phyloP scores from a whole-genome alignment of 75 land plant species.

The Cryptomeria japonica region DNA sequence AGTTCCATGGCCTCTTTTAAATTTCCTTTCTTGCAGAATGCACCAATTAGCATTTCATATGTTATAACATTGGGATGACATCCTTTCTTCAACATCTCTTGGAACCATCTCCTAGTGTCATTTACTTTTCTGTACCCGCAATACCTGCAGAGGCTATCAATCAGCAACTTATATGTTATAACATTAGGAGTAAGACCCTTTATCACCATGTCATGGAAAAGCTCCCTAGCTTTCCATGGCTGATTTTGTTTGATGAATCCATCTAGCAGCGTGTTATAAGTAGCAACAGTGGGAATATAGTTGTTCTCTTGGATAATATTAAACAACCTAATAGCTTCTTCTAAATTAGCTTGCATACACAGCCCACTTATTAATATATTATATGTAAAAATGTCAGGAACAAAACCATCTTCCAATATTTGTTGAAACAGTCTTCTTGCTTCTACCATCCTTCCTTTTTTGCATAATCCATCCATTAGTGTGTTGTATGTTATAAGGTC shows the following conservation, averaged over 20 bases:
- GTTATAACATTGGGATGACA: neutral
- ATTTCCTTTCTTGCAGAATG: constrained; percentile 3
- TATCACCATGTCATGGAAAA: neutral
- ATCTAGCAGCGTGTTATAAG: constrained; percentile 22
- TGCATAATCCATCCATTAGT: constrained; percentile 35
- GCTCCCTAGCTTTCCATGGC: neutral
- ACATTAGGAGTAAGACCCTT: neutral
- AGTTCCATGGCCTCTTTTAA: neutral
- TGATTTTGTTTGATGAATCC: constrained; percentile 22
- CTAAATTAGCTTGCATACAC: neutral
- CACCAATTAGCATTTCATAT: neutral
- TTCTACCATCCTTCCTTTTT: constrained; percentile 16
- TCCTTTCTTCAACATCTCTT: constrained; percentile 2
- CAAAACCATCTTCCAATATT: constrained; percentile 43
- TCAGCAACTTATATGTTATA: neutral
- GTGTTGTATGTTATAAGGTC: constrained; percentile 41
- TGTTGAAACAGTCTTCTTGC: constrained; percentile 46
- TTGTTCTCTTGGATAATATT: constrained; percentile 7
- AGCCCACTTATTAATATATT: constrained; percentile 15
- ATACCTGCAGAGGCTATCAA: neutral
- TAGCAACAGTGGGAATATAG: constrained; percentile 16
- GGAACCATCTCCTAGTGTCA: neutral
- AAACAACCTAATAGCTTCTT: constrained; percentile 12
- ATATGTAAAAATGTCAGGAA: constrained; percentile 14
- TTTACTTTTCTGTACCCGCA: neutral